phyloP scores from a whole-genome alignment of 2,329 filamentous ascomycete genomes.

The Capronia epimyces region DNA sequence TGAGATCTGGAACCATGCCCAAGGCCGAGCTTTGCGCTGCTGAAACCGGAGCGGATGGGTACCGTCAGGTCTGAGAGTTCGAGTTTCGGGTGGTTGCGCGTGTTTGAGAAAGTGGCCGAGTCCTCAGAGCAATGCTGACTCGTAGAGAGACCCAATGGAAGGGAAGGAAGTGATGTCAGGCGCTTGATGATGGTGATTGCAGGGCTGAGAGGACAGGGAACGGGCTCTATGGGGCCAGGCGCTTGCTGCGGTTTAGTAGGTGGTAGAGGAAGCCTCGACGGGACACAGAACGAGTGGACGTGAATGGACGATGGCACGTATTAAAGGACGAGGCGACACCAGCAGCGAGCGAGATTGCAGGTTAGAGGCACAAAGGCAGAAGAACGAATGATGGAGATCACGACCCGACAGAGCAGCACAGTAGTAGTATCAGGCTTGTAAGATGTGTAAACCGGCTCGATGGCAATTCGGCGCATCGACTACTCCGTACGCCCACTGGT shows the following conservation, averaged over 20 bases:
- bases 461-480: neutral
- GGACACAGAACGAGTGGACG: neutral
- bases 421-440: neutral
- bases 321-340: neutral
- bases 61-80: conserved; percentile 5
- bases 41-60: conserved; percentile 12
- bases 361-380: neutral
- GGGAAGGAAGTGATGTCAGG: conserved; percentile 7
- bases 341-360: conserved; percentile 1
- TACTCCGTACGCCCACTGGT: too few relatives aligned
- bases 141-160: conserved; percentile 11
- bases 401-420: neutral
- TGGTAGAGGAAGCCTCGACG: neutral
- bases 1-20: neutral
- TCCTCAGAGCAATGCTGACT: neutral
- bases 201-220: conserved; percentile 10
- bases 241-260: conserved; percentile 9
- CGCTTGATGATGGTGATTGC: conserved; percentile 24
- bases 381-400: neutral
- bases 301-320: neutral
- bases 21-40: conserved; percentile 3
- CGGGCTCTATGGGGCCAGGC: conserved; percentile 10
- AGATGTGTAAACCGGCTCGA: neutral
- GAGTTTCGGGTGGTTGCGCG: conserved; percentile 7
- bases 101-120: conserved; percentile 20